Conservation (phyloP, 345 rosid genomes). For the Excoecaria agallocha region DNA sequence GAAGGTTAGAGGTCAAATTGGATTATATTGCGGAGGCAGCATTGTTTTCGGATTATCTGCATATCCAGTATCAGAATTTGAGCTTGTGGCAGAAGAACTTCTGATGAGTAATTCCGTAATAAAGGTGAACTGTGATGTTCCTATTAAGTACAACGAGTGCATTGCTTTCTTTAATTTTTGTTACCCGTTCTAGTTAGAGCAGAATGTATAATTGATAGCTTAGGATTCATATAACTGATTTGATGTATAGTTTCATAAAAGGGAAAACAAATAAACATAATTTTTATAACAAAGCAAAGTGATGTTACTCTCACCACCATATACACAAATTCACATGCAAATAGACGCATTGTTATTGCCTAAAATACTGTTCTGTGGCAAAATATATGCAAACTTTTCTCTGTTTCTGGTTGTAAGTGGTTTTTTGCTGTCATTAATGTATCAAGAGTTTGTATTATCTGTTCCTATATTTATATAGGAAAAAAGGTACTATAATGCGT, state of each 20-base stretch:
- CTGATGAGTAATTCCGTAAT: constrained; percentile 92
- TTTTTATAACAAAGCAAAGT: neutral
- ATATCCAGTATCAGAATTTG: constrained; percentile 93
- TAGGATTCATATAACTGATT: neutral
- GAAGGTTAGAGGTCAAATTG: constrained; percentile 96
- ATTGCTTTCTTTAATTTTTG: neutral
- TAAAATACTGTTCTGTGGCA: neutral
- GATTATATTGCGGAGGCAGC: constrained; percentile 78
- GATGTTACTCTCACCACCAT: neutral
- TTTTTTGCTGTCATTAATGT: constrained; percentile 5
- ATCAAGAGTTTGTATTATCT: neutral
- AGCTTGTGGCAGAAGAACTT: constrained; percentile 96
- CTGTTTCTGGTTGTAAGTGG: neutral
- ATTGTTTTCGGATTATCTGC: constrained; percentile 81
- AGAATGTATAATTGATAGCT: neutral
- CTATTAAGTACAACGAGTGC: neutral
- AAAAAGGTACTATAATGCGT: too few species aligned
- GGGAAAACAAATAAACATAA: neutral
- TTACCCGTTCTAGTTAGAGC: neutral
- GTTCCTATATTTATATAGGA: neutral
- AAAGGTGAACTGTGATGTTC: constrained; percentile 46
- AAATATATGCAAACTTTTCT: neutral
- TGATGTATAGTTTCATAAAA: neutral
- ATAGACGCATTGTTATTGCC: neutral
- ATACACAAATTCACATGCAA: neutral